Evolutionary conservation across 768 basidiomycete species (phyloP).

Genomic region (Pleurotus cornucopiae): DNA sequence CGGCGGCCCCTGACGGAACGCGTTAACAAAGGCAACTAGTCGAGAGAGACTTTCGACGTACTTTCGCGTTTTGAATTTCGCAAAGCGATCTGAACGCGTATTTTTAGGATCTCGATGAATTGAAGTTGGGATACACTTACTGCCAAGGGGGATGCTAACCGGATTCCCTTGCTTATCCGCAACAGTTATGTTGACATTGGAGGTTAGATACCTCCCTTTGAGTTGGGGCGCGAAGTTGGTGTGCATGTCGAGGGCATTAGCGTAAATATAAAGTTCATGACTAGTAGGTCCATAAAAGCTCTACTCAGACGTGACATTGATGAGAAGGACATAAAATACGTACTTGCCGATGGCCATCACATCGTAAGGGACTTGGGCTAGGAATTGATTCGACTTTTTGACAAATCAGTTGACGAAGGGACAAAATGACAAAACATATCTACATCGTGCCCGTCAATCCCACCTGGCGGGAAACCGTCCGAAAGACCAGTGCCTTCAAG

Average conservation of each 20-base stretch:
- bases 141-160: constrained; percentile 33
- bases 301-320: no score
- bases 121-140: constrained; percentile 14
- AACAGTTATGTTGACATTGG: constrained; percentile 83
- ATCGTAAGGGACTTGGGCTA: constrained; percentile 75
- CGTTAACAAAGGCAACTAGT: background rate
- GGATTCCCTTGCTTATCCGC: constrained; percentile 34
- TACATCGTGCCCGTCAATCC: constrained; percentile 71
- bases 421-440: constrained; percentile 12
- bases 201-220: constrained; percentile 74
- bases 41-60: constrained; percentile 24
- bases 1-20: constrained; percentile 44
- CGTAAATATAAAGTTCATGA: constrained; percentile 81
- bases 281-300: constrained; percentile 24
- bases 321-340: constrained; percentile 17
- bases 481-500: constrained; percentile 65
- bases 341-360: constrained; percentile 82
- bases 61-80: constrained; percentile 74
- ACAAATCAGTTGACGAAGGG: background rate
- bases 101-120: background rate
- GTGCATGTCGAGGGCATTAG: constrained; percentile 66
- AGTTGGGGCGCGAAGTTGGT: constrained; percentile 63
- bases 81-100: constrained; percentile 43
- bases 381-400: constrained; percentile 66
- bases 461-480: constrained; percentile 69